Base-by-base conservation (phyloP, 1,139 yeast genomes). In the Spathaspora sp. region DNA sequence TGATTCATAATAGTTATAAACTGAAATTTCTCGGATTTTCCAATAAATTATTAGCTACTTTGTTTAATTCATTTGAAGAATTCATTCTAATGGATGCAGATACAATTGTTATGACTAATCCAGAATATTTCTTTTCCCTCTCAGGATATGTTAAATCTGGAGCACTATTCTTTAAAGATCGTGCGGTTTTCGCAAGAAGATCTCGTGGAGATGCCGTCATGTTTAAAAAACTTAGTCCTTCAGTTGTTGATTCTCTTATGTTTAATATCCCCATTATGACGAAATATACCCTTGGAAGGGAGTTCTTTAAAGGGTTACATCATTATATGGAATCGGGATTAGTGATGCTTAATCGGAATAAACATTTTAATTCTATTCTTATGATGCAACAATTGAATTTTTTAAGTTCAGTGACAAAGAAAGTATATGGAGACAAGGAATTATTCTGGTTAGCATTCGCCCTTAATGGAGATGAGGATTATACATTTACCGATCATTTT, bases 371-470 rank as follows among this genome's bases (percentile, higher is more conserved):
- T 43, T 55, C 67, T 2, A 48, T 64, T 7, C 47, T 66, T 31
- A 53, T 65, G 50, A 60, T 63, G 62, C 46, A 61, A 20, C 67
- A 64, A 51, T 53, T 67, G 45, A 61, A 63, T 43, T 60, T 66
- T 48, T 55, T 57, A 36, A 42, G 48, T 15, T 61, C 68, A 0
- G 64, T 59, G 2, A 51, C 55, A 5, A 43, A 47, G 4, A 55
- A 68, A 46, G 59, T 57, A 17, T 60, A 66, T 49, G 69, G 68
- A n/a, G 71, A 65, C 48, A 65, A 65, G 43, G 71, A 66, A 48
- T 50, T 65, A 13, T 64, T 66, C 43, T 66, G 68, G 67, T 44
- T 66, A 7, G 68, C 63, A 17, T 64, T 66, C 48, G 61, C 63
- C 2, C 51, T 56, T 8, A 58, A 58, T 44, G 71, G 71, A 4